Base-by-base conservation (phyloP, 352 stramenopile species). In the Phytopythium sindhum region DNA sequence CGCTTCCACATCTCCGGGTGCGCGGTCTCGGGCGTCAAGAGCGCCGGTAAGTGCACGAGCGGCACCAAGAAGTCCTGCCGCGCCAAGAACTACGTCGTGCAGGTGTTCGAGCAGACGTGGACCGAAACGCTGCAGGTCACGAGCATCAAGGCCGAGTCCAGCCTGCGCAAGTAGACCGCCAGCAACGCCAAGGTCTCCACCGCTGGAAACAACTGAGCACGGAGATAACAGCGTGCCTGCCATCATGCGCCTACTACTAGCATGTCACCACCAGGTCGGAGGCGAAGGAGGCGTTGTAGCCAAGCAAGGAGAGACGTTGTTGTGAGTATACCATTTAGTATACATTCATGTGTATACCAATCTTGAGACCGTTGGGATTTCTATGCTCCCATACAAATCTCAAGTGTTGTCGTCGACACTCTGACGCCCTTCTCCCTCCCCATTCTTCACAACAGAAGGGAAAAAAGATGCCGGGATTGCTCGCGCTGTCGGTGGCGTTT, bases 1-100 rank as follows among this genome's bases (percentile, higher is more conserved):
- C 71, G 73, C 63, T 91, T 90, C 61, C 64, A 78, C 59, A 77
- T 91, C 35, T 56, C 68, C 24, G 86, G 81, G 24, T 91, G 84
- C 63, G 26, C 52, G 19, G 78, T 82, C 28, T 58, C 44, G 41
- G 68, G 48, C 19, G 61, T 54, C 53, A 55, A 65, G 51, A 74
- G 68, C 57, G 77, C 77, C 31, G 80, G 80, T 31, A 66, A 61
- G 41, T 90, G 84, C 64, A 63, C 56, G 2, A 50, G 29, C 7
- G 50, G 44, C 15, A 73, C 72, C 57, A 60, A 75, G 61, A 63
- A 63, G 50, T 56, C 63, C 41, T 79, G 73, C 54, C 33, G 63
- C 57, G 63, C 63, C 24, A 53, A 64, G 33, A 65, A 73, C 58
- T 91, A 84, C 51, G 62, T 72, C 29, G 73, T 93, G 53, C 47